phyloP scores from a whole-genome alignment of 108 stramenopile genomes.

The Nitzschia sp. region DNA sequence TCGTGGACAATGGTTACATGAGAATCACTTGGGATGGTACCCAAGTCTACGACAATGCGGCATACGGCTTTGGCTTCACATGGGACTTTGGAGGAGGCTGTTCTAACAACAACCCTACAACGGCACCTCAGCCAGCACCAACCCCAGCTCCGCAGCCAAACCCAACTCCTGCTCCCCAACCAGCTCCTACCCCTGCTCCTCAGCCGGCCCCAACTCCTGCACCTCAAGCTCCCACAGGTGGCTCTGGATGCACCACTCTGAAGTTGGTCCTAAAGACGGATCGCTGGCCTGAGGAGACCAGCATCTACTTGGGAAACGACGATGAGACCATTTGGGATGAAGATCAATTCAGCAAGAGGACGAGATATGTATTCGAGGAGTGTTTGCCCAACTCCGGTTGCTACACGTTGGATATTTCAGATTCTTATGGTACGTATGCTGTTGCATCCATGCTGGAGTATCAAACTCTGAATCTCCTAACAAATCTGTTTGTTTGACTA shows the following conservation, averaged over 20 bases:
- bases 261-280: constrained; percentile 8
- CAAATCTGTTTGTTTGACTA: too few species aligned
- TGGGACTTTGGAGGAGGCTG: constrained; percentile 17
- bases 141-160: constrained; percentile 3
- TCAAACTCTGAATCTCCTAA: neutral
- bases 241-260: neutral
- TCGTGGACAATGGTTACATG: neutral
- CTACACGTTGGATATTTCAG: neutral
- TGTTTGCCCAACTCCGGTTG: neutral
- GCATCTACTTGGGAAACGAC: neutral
- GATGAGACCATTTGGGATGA: neutral
- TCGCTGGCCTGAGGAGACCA: constrained; percentile 4
- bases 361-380: neutral
- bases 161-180: constrained; percentile 6
- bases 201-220: neutral
- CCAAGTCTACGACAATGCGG: neutral
- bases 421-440: neutral
- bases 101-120: neutral
- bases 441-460: neutral
- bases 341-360: neutral
- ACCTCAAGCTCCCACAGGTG: neutral
- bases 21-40: constrained; percentile 8
- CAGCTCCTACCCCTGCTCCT: constrained; percentile 8
- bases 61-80: constrained; percentile 1
- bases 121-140: neutral